Conservation (phyloP, 2,329 filamentous ascomycete genomes). For the Biscogniauxia sp. region DNA sequence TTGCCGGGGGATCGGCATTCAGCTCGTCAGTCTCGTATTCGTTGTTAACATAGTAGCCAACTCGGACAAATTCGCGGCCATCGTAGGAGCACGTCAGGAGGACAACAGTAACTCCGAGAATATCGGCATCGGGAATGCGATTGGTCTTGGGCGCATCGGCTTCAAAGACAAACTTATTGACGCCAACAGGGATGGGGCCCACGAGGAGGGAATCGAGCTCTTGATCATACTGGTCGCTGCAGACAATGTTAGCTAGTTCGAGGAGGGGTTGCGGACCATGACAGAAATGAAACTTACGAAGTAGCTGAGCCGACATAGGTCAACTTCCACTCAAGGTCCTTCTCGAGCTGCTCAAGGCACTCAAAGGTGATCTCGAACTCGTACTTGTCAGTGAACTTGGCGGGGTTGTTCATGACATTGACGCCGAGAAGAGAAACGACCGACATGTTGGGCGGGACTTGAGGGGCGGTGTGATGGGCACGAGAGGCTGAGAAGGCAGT, state of each 20-base stretch:
- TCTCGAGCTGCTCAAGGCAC: conserved; percentile 90
- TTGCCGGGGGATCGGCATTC: conserved; percentile 82
- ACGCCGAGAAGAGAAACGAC: conserved; percentile 95
- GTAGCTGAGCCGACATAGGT: conserved; percentile 98
- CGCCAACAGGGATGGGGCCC: conserved; percentile 92
- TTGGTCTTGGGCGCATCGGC: conserved; percentile 87
- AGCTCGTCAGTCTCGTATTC: conserved; percentile 95
- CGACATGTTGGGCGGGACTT: conserved; percentile 64
- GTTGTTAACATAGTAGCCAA: conserved; percentile 99
- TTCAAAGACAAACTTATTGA: conserved; percentile 99
- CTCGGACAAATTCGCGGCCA: conserved; percentile 91
- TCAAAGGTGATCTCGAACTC: conserved; percentile 99
- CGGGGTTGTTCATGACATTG: conserved; percentile 95
- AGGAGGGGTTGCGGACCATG: no score
- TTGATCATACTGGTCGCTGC: conserved; percentile 92
- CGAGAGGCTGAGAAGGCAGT: no score
- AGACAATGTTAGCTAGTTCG: no score
- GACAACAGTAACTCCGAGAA: conserved; percentile 95
- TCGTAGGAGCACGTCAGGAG: conserved; percentile 96
- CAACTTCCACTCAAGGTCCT: conserved; percentile 98
- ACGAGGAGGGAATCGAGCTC: conserved; percentile 96
- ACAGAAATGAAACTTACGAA: conserved; percentile 61
- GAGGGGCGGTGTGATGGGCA: conserved; percentile 11
- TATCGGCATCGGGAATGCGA: conserved; percentile 90
- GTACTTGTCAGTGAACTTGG: conserved; percentile 88